A percentile compares a stretch with the other conserved stretches of the same genome.
phyloP scores from a whole-genome alignment of 371 early-diverging fungal species.

The Chytridium lagenaria region DNA sequence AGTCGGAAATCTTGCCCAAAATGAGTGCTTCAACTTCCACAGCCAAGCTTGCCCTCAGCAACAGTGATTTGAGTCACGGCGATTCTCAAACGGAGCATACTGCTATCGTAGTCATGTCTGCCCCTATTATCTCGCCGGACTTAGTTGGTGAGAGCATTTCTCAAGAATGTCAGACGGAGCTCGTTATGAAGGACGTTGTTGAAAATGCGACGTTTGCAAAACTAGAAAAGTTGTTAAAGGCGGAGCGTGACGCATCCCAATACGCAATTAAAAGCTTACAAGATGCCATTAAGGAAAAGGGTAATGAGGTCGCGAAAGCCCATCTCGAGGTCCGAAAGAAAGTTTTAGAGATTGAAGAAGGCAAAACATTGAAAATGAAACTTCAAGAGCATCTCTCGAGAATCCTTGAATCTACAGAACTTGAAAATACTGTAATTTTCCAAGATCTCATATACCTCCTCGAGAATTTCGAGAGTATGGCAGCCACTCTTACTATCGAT shows the following conservation, averaged over 20 bases:
- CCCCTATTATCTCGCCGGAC: too few relatives aligned
- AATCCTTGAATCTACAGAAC: background rate
- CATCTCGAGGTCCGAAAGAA: too few relatives aligned
- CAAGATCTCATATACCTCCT: background rate
- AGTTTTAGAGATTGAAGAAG: background rate
- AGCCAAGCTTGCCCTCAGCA: too few relatives aligned
- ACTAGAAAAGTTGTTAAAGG: background rate
- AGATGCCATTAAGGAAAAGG: background rate
- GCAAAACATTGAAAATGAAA: background rate
- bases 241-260: background rate
- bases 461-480: background rate
- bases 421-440: background rate
- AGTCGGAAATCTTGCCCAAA: too few relatives aligned
- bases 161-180: background rate
- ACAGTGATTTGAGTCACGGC: too few relatives aligned
- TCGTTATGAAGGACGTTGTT: background rate
- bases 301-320: background rate
- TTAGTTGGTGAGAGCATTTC: too few relatives aligned
- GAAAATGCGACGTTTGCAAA: background rate
- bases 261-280: background rate
- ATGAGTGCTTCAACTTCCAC: too few relatives aligned
- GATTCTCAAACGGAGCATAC: too few relatives aligned
- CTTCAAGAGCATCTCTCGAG: background rate
- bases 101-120: too few relatives aligned
- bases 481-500: background rate